Evolutionary conservation across 768 basidiomycete species (phyloP).

Genomic region (Russula sp.): DNA sequence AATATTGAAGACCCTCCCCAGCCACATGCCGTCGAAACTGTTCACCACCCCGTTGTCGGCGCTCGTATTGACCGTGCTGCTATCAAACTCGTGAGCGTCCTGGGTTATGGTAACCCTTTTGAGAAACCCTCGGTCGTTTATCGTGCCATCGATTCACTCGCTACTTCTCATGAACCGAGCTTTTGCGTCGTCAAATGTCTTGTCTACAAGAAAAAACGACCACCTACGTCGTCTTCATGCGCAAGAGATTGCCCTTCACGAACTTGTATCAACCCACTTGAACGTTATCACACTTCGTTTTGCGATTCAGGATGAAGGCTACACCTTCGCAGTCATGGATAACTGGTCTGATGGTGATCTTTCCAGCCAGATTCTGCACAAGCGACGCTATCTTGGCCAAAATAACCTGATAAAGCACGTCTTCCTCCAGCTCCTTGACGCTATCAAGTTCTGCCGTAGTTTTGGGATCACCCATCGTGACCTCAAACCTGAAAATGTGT

Average conservation of each 20-base stretch:
- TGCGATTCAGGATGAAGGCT: constrained; percentile 72
- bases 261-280: constrained; percentile 64
- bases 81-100: constrained; percentile 76
- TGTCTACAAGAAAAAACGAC: constrained; percentile 42
- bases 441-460: constrained; percentile 87
- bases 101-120: constrained; percentile 83
- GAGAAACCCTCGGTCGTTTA: constrained; percentile 68
- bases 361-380: constrained; percentile 80
- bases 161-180: constrained; percentile 33
- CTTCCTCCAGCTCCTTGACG: constrained; percentile 90
- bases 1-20: constrained; percentile 18
- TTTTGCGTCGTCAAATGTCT: constrained; percentile 93
- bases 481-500: constrained; percentile 92
- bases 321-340: constrained; percentile 90
- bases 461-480: constrained; percentile 94
- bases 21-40: constrained; percentile 28
- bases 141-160: constrained; percentile 59
- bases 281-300: constrained; percentile 85
- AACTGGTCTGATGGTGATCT: constrained; percentile 87
- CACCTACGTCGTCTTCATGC: constrained; percentile 68
- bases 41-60: constrained; percentile 49
- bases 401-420: constrained; percentile 80
- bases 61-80: constrained; percentile 75
- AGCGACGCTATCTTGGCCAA: constrained; percentile 74
- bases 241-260: constrained; percentile 80